Base-by-base conservation (phyloP, 495 filamentous ascomycete genomes). In the Xylona heveae region DNA sequence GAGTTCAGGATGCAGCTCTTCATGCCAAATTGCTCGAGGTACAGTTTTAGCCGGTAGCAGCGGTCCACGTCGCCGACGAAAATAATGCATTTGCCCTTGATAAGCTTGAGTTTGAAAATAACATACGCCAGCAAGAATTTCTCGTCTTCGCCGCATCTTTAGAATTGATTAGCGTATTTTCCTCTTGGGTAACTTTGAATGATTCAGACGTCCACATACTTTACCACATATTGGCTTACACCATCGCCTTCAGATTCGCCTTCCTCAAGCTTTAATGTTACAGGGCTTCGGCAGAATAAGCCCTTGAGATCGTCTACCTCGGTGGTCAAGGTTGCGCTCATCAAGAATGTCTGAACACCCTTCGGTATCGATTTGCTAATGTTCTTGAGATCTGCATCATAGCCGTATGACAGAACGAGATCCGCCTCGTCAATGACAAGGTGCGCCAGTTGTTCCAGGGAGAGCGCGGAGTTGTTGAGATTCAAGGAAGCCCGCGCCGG, bases 341-440 rank as follows among this genome's bases (percentile, higher is more conserved):
- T 88, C 38, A 99, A 61, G 45, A 81, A 71, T 4, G 79, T 84
- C 55, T 99, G 88, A 10, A 91, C 62, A 4, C 81, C 81, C 38
- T 74, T 74, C 1, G 84, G 81, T 19, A 94, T 56, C 4, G 70
- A 58, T 42, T 74, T 69, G 0, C 82, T 59, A 14, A 95, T 56
- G 33, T 60, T 68, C 36, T 79, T 66, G 39, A 99, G 64, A 44
- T 95, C 88, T 30, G 85, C 76, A 24, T 88, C 75, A 43, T 94
- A 93, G 28, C 83, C 88, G 45, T 94, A 99, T 6, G 76, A 83
- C 33, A 94, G 57, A n/a, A 95, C 73, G 33, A 95, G 50, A 50
- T 99, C 88, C 3, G 84, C 83, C 53, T 99, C 88, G 44, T 99
- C 88, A 35, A 99, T 74, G 7, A 95, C 83, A 9, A 99, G 54